A percentile compares a stretch with the other conserved stretches of the same genome.
These are phyloP conservation scores for Fomitiporia mediterranea DNA, from an alignment of 1,284 basidiomycete species.

Conservation along the genomic window DNA sequence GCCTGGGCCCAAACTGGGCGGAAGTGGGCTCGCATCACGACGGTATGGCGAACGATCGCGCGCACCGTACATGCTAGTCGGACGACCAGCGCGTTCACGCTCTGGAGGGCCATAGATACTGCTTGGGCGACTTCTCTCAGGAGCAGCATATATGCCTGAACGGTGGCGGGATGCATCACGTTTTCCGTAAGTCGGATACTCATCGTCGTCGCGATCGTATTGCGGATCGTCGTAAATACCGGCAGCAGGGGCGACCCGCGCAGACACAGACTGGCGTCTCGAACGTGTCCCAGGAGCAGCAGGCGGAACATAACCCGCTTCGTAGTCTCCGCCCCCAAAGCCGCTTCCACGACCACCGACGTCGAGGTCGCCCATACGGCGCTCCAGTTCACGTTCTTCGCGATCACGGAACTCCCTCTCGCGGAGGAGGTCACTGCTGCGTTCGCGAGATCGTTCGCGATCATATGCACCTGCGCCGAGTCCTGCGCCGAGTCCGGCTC, in stretches of 20 bases:
- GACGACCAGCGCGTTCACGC: background rate
- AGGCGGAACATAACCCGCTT: too few relatives aligned
- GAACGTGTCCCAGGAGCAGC: conserved; percentile 17
- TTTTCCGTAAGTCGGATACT: conserved; percentile 13
- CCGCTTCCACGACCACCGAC: conserved; percentile 15
- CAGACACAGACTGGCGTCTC: conserved; percentile 14
- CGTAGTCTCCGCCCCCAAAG: too few relatives aligned
- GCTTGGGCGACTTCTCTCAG: conserved; percentile 1
- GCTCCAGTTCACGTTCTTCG: conserved; percentile 18
- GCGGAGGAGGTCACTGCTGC: background rate
- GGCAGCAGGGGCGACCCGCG: background rate
- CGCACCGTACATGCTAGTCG: conserved; percentile 22
- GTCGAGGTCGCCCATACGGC: conserved; percentile 19
- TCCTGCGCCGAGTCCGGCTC: conserved; percentile 8
- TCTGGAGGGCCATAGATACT: conserved; percentile 7
- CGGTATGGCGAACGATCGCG: conserved; percentile 22
- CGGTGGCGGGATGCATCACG: conserved; percentile 1
- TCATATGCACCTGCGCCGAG: conserved; percentile 12
- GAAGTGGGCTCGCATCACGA: conserved; percentile 11
- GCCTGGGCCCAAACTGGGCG: conserved; percentile 7
- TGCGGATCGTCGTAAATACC: conserved; percentile 10
- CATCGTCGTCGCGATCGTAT: conserved; percentile 21
- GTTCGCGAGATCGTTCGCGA: conserved; percentile 4
- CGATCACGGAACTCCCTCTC: conserved; percentile 14
- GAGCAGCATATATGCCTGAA: conserved; percentile 8